phyloP scores from a whole-genome alignment of 177 flowering plant genomes.

The Telopea speciosissima region DNA sequence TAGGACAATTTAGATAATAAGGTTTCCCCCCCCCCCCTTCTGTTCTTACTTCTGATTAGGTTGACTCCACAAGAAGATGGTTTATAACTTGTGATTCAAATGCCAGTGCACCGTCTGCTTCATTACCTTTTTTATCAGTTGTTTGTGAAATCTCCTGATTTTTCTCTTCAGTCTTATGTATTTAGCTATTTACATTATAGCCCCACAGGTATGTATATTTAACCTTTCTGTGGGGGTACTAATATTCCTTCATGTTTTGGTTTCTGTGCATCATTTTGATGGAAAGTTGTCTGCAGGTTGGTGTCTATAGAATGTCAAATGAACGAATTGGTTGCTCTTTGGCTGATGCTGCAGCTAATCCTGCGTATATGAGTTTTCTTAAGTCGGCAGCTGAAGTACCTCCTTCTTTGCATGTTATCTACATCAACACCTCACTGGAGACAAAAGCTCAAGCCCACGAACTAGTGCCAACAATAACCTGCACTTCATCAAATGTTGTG shows the following conservation, averaged over 20 bases:
- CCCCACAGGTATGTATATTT: not conserved
- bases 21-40: not conserved
- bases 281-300: slow-evolving; percentile 53
- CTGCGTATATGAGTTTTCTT: slow-evolving; percentile 75
- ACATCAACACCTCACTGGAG: slow-evolving; percentile 92
- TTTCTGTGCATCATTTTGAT: slow-evolving; percentile 8
- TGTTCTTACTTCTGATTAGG: not conserved
- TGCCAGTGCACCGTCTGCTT: no score
- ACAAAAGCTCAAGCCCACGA: slow-evolving; percentile 93
- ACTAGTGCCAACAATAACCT: slow-evolving; percentile 92
- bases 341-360: slow-evolving; percentile 89
- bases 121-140: not conserved
- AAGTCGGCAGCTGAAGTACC: slow-evolving; percentile 52
- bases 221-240: not conserved
- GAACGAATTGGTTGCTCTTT: slow-evolving; percentile 91
- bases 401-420: slow-evolving; percentile 86
- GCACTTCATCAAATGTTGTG: slow-evolving; percentile 96
- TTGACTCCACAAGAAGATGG: not conserved
- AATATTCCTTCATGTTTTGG: not conserved
- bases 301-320: slow-evolving; percentile 91
- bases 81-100: not conserved
- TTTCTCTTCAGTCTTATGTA: not conserved
- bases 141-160: not conserved
- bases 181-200: not conserved
- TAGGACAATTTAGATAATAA: not conserved